Evolutionary conservation across 768 basidiomycete species (phyloP).

Genomic region (Rhodotorula graminis): DNA sequence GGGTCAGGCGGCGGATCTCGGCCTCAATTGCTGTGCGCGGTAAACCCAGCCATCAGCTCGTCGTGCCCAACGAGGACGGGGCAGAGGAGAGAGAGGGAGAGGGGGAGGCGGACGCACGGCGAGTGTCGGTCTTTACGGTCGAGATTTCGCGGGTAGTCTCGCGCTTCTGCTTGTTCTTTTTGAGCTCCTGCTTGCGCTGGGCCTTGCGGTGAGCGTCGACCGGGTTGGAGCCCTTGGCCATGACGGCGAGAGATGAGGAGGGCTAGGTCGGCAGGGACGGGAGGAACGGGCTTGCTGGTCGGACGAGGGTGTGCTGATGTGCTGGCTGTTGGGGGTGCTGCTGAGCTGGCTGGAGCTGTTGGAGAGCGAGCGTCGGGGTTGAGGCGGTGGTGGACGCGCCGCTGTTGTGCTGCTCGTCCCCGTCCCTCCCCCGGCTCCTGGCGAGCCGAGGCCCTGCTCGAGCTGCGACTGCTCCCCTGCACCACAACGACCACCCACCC

Average conservation of each 20-base stretch:
- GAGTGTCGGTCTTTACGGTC: slow-evolving; percentile 90
- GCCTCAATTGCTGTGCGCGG: slow-evolving; percentile 64
- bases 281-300: too few relatives aligned
- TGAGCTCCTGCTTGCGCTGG: slow-evolving; percentile 86
- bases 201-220: slow-evolving; percentile 96
- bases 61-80: not conserved
- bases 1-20: slow-evolving; percentile 55
- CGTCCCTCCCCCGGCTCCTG: too few relatives aligned
- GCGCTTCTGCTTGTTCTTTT: slow-evolving; percentile 90
- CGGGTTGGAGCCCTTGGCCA: slow-evolving; percentile 80
- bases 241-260: slow-evolving; percentile 43
- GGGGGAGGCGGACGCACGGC: slow-evolving; percentile 56
- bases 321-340: too few relatives aligned
- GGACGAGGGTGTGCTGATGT: too few relatives aligned
- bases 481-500: too few relatives aligned
- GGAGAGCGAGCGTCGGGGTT: too few relatives aligned
- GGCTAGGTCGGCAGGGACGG: not conserved
- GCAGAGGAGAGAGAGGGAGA: slow-evolving; percentile 11
- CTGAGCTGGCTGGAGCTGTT: too few relatives aligned
- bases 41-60: slow-evolving; percentile 5
- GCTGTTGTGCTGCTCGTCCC: too few relatives aligned
- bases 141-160: slow-evolving; percentile 77
- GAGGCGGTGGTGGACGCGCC: too few relatives aligned
- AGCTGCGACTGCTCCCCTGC: too few relatives aligned
- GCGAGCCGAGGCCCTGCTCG: too few relatives aligned